These are phyloP conservation scores for Fusarium bulbicola DNA, from an alignment of 2,329 filamentous ascomycete species.

Conservation along the genomic window DNA sequence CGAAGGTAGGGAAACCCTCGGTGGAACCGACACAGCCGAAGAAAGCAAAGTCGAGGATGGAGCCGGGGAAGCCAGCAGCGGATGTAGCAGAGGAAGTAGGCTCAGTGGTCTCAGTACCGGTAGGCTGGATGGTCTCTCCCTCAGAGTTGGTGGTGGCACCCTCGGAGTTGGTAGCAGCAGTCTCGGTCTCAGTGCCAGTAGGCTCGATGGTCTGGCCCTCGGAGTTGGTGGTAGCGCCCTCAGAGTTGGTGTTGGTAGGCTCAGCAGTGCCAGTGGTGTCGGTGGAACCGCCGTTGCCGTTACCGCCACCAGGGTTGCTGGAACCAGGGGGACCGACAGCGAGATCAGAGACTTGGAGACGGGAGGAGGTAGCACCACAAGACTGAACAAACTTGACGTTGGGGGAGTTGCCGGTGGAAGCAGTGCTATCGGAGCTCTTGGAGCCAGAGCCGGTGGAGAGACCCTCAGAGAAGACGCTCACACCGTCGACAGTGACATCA, in stretches of 20 bases:
- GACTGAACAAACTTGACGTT: conserved; percentile 4
- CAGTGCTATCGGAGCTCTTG: accelerated
- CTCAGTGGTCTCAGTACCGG: conserved; percentile 37
- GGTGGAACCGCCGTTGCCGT: neutral
- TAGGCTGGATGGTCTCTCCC: neutral
- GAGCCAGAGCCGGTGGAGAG: neutral
- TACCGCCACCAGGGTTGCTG: neutral
- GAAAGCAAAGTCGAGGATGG: conserved; percentile 33
- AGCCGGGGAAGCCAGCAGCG: conserved; percentile 26
- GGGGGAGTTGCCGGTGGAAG: neutral
- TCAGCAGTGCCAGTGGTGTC: conserved; percentile 46
- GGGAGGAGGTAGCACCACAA: neutral
- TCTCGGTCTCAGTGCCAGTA: neutral
- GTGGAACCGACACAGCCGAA: conserved; percentile 41
- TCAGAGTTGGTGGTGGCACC: conserved; percentile 1
- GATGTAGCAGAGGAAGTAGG: conserved; percentile 40
- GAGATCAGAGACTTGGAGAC: neutral
- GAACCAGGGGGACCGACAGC: conserved; percentile 1
- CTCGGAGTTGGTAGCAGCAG: neutral
- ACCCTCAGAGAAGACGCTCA: neutral
- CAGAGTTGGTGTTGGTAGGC: neutral
- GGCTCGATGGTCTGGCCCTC: neutral
- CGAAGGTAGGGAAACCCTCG: conserved; percentile 38
- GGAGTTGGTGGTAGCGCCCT: conserved; percentile 1
- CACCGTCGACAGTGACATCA: neutral